phyloP scores from a whole-genome alignment of 805 yeast genomes.

The Lachancea fermentati region DNA sequence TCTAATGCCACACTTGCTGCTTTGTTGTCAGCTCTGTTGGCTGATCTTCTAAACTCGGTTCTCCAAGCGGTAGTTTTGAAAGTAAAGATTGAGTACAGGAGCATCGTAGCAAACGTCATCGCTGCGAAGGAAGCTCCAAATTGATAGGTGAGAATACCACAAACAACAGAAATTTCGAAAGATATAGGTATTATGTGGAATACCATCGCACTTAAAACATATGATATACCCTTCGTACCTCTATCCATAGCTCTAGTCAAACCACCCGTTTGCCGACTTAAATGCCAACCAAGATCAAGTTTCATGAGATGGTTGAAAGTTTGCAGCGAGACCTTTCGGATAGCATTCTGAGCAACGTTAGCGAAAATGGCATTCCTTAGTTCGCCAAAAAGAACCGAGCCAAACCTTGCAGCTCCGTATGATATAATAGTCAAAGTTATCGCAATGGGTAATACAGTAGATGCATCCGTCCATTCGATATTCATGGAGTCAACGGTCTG shows the following conservation, averaged over 20 bases:
- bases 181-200: constrained; percentile 92
- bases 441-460: constrained; percentile 47
- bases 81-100: constrained; percentile 82
- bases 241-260: constrained; percentile 93
- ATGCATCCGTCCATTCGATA: constrained; percentile 70
- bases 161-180: constrained; percentile 86
- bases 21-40: constrained; percentile 87
- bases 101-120: constrained; percentile 82
- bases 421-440: constrained; percentile 70
- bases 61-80: constrained; percentile 95
- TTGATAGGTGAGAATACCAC: constrained; percentile 89
- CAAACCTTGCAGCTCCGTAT: constrained; percentile 91
- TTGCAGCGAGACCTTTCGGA: constrained; percentile 79
- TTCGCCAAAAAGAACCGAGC: constrained; percentile 92
- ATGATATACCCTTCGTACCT: constrained; percentile 95
- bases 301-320: constrained; percentile 80
- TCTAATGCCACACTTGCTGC: constrained; percentile 96
- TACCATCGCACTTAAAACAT: constrained; percentile 92
- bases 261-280: constrained; percentile 92
- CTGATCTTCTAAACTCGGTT: constrained; percentile 82
- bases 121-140: constrained; percentile 87
- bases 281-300: constrained; percentile 84
- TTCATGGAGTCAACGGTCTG: constrained; percentile 88
- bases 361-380: constrained; percentile 94
- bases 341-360: constrained; percentile 90